phyloP scores from a whole-genome alignment of 192 early-diverging fungal species.

The Paraglomus brasilianum region DNA sequence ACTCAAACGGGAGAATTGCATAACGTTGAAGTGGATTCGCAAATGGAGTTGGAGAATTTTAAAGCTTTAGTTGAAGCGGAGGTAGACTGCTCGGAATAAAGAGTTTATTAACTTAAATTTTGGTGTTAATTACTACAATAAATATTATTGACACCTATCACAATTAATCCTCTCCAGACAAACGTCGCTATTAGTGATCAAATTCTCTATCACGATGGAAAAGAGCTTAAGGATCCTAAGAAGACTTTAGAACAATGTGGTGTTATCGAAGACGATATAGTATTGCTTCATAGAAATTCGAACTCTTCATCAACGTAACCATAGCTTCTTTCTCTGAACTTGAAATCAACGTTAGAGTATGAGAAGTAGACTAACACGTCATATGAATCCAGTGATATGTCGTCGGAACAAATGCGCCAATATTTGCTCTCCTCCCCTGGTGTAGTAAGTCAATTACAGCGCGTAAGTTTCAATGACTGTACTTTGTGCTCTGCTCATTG shows the following conservation, averaged over 20 bases:
- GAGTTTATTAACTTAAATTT: not conserved
- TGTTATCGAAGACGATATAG: constrained; percentile 70
- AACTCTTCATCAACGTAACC: constrained; percentile 15
- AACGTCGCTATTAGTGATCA: constrained; percentile 64
- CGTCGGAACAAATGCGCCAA: constrained; percentile 54
- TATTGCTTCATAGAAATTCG: constrained; percentile 52
- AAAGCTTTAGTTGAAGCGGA: constrained; percentile 86
- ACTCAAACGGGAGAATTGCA: constrained; percentile 59
- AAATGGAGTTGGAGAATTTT: constrained; percentile 76
- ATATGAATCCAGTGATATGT: not conserved
- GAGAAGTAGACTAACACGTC: constrained; percentile 29
- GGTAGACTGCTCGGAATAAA: constrained; percentile 36
- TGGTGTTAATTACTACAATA: not conserved
- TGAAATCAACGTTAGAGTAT: no score
- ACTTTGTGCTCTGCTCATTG: not conserved
- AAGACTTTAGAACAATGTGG: constrained; percentile 65
- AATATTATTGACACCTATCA: constrained; percentile 14
- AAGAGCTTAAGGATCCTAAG: constrained; percentile 55
- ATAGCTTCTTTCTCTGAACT: no score
- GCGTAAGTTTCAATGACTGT: constrained; percentile 38
- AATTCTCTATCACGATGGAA: constrained; percentile 64
- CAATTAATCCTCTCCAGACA: constrained; percentile 44
- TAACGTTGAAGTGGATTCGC: constrained; percentile 66
- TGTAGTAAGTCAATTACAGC: constrained; percentile 56
- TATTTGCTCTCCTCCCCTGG: constrained; percentile 60